These are phyloP conservation scores for Durotheca rogersii DNA, from an alignment of 495 filamentous ascomycete genomes.

Conservation along the genomic window DNA sequence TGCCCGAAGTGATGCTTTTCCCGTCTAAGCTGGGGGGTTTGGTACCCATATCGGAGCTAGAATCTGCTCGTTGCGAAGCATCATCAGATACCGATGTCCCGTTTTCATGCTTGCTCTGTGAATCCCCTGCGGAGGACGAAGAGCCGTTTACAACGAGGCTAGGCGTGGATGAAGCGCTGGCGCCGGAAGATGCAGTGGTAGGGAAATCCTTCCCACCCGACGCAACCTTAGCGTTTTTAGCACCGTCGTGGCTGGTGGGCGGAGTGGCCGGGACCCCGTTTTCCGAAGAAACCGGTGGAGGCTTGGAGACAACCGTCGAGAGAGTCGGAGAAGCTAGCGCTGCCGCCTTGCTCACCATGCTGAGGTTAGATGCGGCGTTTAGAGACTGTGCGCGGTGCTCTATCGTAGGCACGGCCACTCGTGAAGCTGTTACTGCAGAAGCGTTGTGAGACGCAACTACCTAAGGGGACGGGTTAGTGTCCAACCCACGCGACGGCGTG, in stretches of 20 bases:
- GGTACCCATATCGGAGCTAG: constrained; percentile 70
- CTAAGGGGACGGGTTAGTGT: constrained; percentile 32
- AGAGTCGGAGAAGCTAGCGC: constrained; percentile 13
- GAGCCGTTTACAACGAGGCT: constrained; percentile 56
- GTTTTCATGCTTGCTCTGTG: constrained; percentile 37
- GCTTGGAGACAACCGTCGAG: constrained; percentile 20
- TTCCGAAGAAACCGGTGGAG: constrained; percentile 20
- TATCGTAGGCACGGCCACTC: constrained; percentile 32
- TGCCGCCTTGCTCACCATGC: constrained; percentile 11
- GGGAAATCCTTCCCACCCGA: constrained; percentile 43
- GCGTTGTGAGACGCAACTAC: constrained; percentile 55
- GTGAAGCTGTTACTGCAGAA: constrained; percentile 33
- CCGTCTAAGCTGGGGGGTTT: constrained; percentile 87
- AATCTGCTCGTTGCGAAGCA: constrained; percentile 57
- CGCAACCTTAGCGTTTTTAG: constrained; percentile 35
- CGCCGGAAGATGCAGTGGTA: constrained; percentile 22
- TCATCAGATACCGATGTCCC: constrained; percentile 49
- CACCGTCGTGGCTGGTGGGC: constrained; percentile 1
- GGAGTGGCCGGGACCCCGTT: constrained; percentile 10
- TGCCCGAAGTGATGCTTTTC: constrained; percentile 87
- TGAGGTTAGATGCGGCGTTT: constrained; percentile 8
- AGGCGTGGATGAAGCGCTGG: constrained; percentile 36
- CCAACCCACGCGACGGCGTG: background rate
- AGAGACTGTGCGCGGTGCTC: constrained; percentile 30
- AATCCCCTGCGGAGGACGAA: constrained; percentile 34